Conservation (phyloP, 495 filamentous ascomycete genomes). For the Podospora anserina region DNA sequence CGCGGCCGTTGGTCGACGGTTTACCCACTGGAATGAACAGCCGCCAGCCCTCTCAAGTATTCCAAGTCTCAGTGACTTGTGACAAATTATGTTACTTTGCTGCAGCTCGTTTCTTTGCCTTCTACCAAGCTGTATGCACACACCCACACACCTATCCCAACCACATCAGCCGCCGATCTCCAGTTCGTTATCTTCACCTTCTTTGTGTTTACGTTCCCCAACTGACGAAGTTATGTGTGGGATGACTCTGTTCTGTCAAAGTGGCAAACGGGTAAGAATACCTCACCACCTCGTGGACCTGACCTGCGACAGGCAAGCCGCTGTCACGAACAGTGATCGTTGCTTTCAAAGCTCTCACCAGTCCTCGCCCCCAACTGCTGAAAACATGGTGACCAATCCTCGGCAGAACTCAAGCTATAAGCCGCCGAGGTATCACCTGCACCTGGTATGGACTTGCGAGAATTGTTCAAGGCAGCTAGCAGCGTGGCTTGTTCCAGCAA, state of each 20-base stretch:
- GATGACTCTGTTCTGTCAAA: background rate
- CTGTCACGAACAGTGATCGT: background rate
- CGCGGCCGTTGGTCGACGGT: background rate
- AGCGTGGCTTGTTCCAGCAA: background rate
- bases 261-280: background rate
- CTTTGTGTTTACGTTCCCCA: background rate
- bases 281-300: background rate
- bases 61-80: background rate
- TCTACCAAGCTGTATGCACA: background rate
- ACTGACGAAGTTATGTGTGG: background rate
- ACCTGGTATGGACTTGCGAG: background rate
- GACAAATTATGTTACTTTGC: background rate
- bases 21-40: background rate
- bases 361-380: background rate
- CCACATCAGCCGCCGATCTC: background rate
- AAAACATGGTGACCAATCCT: background rate
- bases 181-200: background rate
- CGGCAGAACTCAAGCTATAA: background rate
- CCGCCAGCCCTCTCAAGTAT: background rate
- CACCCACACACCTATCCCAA: too few relatives aligned
- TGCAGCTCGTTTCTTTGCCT: background rate
- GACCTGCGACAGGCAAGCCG: background rate
- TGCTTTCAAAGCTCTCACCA: background rate
- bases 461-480: background rate
- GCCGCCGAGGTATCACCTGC: background rate